Evolutionary conservation across 805 yeast genomes (phyloP).

Genomic region (Kodamaea hsintzibuensis): DNA sequence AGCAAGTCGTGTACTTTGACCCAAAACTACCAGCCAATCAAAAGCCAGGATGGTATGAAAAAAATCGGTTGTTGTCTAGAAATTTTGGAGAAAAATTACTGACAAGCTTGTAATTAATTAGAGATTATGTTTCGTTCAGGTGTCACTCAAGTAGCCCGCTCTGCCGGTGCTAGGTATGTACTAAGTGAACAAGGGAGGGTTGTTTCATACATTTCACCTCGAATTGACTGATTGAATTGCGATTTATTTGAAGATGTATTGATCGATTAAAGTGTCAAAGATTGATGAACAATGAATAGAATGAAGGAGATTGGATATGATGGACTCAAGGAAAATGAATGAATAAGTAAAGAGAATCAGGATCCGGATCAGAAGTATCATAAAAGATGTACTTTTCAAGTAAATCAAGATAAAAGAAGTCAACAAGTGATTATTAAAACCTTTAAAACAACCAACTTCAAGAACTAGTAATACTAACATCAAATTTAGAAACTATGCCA

Average conservation of each 20-base stretch:
- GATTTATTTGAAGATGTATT: background rate
- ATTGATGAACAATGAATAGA: background rate
- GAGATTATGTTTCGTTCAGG: slow-evolving; percentile 56
- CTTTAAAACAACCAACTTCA: too few species aligned
- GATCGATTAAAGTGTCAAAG: background rate
- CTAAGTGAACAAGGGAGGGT: background rate
- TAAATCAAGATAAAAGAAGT: too few species aligned
- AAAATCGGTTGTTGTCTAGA: slow-evolving; percentile 9
- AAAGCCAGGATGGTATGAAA: slow-evolving; percentile 1
- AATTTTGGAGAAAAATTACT: slow-evolving; percentile 5
- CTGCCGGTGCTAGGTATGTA: slow-evolving; percentile 53
- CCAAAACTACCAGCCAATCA: slow-evolving; percentile 9
- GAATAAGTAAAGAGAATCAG: too few species aligned
- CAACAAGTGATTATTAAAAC: too few species aligned
- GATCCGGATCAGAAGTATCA: too few species aligned
- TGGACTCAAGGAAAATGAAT: too few species aligned
- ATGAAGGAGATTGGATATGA: background rate
- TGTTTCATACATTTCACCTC: background rate
- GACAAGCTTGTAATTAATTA: slow-evolving; percentile 1
- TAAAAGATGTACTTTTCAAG: too few species aligned
- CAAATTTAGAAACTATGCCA: slow-evolving; percentile 85
- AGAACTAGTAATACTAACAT: slow-evolving; percentile 25
- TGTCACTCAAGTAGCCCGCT: slow-evolving; percentile 52
- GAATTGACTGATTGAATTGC: background rate
- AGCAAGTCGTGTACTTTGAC: slow-evolving; percentile 7